Base-by-base conservation (phyloP, 108 stramenopile genomes). In the Fistulifera solaris region DNA sequence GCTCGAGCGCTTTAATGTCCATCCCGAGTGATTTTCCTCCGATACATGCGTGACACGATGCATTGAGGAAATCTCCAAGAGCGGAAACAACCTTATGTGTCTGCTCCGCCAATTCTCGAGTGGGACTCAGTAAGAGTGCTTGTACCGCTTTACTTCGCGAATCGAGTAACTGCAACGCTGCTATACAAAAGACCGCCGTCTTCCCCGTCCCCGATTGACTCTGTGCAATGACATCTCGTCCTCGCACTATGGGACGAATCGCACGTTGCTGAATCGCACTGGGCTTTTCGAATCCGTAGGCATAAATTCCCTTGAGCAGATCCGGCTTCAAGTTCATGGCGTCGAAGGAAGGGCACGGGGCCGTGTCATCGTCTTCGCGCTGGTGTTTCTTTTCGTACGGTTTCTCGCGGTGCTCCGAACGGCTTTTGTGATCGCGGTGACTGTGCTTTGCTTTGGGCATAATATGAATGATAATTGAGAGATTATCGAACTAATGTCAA, bases 211-310 rank as follows among this genome's bases (percentile, higher is more conserved):
- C 98, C 21, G 80, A 78, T 72, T 99, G 97, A 25, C 73, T 73
- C 73, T 99, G 98, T 3, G 98, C 98, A 64, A 99, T 98, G 12
- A 98, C 81, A 67, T 99, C 97, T 15, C 96, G 65, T 4, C 98
- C 98, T 18, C 76, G 59, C 0, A 97, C 68, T 56, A 98, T 98
- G 48, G 98, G 98, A 48, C 83, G 71, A 66, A 99, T 96, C 16
- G 98, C 98, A 11, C 98, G 83, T 60, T 99, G 97, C 67, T 99
- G 98, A 68, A 99, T 98, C 18, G 98, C 98, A 19, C 85, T 88
- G 2, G 98, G 98, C 52, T 84, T 86, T 61, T 98, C 97, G 61
- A 96, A 99, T 15, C 90, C 96, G 57, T 95, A 96, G 16, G 93
- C 94, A 68, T 97, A 99, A 47, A 97, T 90, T 17, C 98, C 98